Conservation (phyloP, 202 grass and related monocot species). For the Panicum hallii region DNA sequence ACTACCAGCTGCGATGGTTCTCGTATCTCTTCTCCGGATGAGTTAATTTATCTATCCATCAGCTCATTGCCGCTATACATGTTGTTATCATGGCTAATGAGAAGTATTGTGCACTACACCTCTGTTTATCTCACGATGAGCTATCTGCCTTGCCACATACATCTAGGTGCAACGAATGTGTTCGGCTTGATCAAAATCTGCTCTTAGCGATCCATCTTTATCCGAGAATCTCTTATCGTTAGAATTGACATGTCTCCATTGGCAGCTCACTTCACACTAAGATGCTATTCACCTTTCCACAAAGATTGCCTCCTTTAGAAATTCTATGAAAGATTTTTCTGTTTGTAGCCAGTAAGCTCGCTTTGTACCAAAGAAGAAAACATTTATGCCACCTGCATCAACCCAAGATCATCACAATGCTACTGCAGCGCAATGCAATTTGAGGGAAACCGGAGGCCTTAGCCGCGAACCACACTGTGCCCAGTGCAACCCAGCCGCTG, state of each 20-base stretch:
- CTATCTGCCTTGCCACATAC: neutral
- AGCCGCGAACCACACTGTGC: slow-evolving; percentile 33
- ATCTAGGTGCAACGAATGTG: neutral
- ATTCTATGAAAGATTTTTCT: neutral
- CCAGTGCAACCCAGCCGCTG: slow-evolving; percentile 25
- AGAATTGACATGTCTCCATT: neutral
- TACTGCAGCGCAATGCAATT: neutral
- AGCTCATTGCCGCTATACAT: too few species aligned
- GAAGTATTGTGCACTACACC: too few species aligned
- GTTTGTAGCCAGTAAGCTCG: neutral
- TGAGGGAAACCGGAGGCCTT: slow-evolving; percentile 18
- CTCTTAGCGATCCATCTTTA: neutral
- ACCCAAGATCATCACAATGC: neutral
- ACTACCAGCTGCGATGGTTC: neutral
- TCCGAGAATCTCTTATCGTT: neutral
- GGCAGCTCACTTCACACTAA: neutral
- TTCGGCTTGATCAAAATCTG: neutral
- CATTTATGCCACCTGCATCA: neutral
- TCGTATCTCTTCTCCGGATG: neutral
- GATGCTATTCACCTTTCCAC: neutral
- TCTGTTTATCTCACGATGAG: neutral
- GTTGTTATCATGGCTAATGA: neutral
- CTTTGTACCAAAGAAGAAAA: neutral
- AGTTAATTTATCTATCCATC: too few species aligned
- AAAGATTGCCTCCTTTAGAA: neutral